These are phyloP conservation scores for Pogostemon cablin DNA, from an alignment of 257 asterid species.

Conservation along the genomic window DNA sequence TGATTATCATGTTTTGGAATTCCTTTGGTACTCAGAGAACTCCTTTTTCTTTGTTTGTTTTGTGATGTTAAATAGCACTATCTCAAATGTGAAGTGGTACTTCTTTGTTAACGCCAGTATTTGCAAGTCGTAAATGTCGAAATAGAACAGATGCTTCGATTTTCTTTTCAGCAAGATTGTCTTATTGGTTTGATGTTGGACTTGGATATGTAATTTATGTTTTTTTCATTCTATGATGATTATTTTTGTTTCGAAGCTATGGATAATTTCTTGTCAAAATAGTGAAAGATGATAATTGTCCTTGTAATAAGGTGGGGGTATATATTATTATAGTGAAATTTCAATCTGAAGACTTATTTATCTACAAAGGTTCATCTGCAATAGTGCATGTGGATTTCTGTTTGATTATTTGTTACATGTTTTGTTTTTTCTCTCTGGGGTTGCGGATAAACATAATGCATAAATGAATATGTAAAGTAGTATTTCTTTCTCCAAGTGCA, in stretches of 20 bases:
- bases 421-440: background rate
- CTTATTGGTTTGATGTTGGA: background rate
- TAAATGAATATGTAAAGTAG: slow-evolving; percentile 2
- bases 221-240: too few species aligned
- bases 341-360: slow-evolving; percentile 15
- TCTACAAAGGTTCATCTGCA: slow-evolving; percentile 2
- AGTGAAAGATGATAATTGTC: background rate
- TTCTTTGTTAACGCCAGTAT: slow-evolving; percentile 4
- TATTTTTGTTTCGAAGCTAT: background rate
- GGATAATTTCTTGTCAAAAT: background rate
- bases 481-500: background rate
- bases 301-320: slow-evolving; percentile 4
- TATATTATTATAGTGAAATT: background rate
- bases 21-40: background rate
- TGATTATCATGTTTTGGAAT: background rate
- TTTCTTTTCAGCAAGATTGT: background rate
- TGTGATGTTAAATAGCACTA: background rate
- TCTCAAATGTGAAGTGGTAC: background rate
- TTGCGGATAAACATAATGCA: background rate
- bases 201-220: slow-evolving; percentile 4
- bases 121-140: background rate
- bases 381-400: background rate
- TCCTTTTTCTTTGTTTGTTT: background rate
- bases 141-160: background rate
- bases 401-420: background rate